These are phyloP conservation scores for Podaxis sp. DNA, from an alignment of 768 basidiomycete species.

Conservation along the genomic window DNA sequence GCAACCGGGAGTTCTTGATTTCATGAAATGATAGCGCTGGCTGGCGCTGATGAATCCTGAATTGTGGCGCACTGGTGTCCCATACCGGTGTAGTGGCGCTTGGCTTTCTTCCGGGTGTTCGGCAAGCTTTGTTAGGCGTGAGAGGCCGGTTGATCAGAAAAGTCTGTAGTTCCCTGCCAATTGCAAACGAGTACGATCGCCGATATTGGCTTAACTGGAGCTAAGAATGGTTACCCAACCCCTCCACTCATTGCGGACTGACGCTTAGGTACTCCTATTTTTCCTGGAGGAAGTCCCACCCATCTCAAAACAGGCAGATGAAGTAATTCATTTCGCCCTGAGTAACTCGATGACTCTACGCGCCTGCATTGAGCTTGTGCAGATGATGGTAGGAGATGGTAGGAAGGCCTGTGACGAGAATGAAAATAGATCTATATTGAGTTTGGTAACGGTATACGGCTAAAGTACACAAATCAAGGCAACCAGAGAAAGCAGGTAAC, in stretches of 20 bases:
- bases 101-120: background rate
- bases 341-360: background rate
- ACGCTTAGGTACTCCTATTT: no score
- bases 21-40: background rate
- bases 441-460: background rate
- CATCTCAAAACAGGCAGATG: no score
- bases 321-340: background rate
- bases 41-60: background rate
- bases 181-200: no score
- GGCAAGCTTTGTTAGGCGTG: background rate
- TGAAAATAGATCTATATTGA: background rate
- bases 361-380: background rate
- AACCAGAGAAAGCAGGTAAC: background rate
- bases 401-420: background rate
- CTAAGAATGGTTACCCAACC: no score
- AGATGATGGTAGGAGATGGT: background rate
- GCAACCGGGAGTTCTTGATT: slow-evolving; percentile 1
- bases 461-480: background rate
- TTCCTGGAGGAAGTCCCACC: no score
- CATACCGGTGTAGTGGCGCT: background rate
- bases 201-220: no score
- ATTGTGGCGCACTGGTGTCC: background rate
- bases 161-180: background rate
- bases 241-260: no score
- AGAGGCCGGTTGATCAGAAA: background rate